phyloP scores from a whole-genome alignment of 2,329 filamentous ascomycete genomes.

The Aspergillus quadrilineatus region DNA sequence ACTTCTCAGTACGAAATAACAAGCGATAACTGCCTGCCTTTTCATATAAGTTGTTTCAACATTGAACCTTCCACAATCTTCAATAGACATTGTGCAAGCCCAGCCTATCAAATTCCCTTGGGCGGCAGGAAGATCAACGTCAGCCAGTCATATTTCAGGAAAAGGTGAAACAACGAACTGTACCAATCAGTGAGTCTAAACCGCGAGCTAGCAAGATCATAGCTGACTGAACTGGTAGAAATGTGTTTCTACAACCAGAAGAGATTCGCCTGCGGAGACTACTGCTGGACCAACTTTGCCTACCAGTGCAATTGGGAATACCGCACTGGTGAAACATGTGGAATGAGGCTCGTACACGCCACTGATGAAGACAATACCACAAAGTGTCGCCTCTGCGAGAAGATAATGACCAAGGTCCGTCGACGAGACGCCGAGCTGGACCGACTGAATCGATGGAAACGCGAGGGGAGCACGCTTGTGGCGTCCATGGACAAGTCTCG shows the following conservation, averaged over 20 bases:
- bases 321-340: conserved; percentile 93
- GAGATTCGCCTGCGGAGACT: conserved; percentile 81
- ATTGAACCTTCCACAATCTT: conserved; percentile 21
- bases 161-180: conserved; percentile 37
- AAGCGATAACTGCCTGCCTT: conserved; percentile 21
- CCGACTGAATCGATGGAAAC: conserved; percentile 74
- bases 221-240: conserved; percentile 41
- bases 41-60: conserved; percentile 26
- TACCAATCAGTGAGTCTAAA: conserved; percentile 35
- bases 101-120: conserved; percentile 36
- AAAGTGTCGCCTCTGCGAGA: conserved; percentile 81
- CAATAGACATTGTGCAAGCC: conserved; percentile 25
- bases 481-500: conserved; percentile 65
- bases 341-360: conserved; percentile 82
- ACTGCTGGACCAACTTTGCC: conserved; percentile 91
- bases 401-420: conserved; percentile 81
- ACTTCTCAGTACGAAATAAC: conserved; percentile 23
- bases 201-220: conserved; percentile 20
- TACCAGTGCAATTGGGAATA: conserved; percentile 93
- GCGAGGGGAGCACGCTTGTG: conserved; percentile 62
- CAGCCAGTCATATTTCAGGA: conserved; percentile 33
- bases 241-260: conserved; percentile 98
- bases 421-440: conserved; percentile 71
- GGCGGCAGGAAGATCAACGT: conserved; percentile 24
- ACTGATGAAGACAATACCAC: conserved; percentile 60